Evolutionary conservation across 257 asterid genomes (phyloP), one percentile per base, ranked within the genome.

Genomic region (Lycium ferocissimum): DNA sequence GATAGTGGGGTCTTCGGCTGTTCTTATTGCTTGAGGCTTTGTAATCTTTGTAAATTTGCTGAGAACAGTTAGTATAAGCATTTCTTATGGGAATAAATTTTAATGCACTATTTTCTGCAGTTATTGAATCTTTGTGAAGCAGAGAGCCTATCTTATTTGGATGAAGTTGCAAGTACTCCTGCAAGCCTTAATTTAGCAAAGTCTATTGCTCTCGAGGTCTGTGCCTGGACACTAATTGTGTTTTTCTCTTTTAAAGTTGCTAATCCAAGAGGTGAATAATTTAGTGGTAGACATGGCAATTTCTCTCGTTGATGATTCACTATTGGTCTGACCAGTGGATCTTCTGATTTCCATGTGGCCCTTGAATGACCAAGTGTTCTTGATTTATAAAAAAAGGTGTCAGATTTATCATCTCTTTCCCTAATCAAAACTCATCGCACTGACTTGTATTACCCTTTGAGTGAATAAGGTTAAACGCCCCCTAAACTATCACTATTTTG

Each of bases 41-140:
- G 7, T 75, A 13, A 58, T 53, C 37, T 26, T 75, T 20, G 59
- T 66, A 18, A 66, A 83, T 56, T 47, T 82, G 38, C 45, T 51
- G 59, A 63, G 12, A 62, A 81, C 76, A 81, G 71, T 66, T 40
- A 7, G 76, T 81, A 40, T 20, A 62, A 62, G 78, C 49, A 7
- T 53, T 76, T 53, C 10, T 53, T 53, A 15, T 63, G 73, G 57
- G 47, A 63, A 45, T 22, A 37, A 81, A 45, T 13, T 37, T 45
- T 63, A 63, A 38, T 38, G 51, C 45, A 20, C 38, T 70, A 17
- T 63, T 51, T 67, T 83, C 76, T 91, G 94, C 97, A 97, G 99
- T 94, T 97, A 72, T 87, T 93, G 93, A 89, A 92, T 89, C 99
- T 97, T 33, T 97, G 98, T 59, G 99, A 97, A 90, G 94, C 97